Conservation (phyloP, 2,329 filamentous ascomycete genomes). For the Salinomyces thailandicus region DNA sequence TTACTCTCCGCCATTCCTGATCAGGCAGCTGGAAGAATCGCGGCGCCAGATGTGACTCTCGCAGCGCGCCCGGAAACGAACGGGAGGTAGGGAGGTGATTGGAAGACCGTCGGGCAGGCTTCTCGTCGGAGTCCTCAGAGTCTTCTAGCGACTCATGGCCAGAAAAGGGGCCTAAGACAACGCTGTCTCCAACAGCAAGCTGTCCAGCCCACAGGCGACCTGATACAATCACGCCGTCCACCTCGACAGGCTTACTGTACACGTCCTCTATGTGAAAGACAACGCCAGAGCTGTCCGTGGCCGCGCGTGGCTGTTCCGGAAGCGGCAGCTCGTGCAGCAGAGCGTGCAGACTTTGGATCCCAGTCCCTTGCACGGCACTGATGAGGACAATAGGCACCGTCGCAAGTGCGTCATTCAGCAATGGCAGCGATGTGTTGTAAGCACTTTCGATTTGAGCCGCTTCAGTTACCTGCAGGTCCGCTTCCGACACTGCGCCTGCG, state of each 20-base stretch:
- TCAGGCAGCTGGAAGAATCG: slow-evolving; percentile 17
- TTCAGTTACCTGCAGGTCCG: slow-evolving; percentile 48
- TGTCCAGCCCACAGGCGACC: slow-evolving; percentile 73
- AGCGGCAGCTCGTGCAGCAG: slow-evolving; percentile 67
- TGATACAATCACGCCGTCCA: slow-evolving; percentile 53
- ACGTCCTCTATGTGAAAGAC: slow-evolving; percentile 89
- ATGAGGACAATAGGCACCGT: slow-evolving; percentile 78
- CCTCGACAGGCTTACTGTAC: slow-evolving; percentile 51
- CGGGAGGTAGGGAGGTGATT: slow-evolving; percentile 32
- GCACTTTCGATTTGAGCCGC: slow-evolving; percentile 48
- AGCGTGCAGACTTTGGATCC: slow-evolving; percentile 72
- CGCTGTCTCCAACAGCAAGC: slow-evolving; percentile 64
- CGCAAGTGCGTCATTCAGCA: slow-evolving; percentile 36
- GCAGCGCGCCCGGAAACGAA: slow-evolving; percentile 39
- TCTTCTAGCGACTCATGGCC: slow-evolving; percentile 22
- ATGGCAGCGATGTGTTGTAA: slow-evolving; percentile 42
- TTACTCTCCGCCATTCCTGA: slow-evolving; percentile 69
- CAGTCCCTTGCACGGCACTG: slow-evolving; percentile 73
- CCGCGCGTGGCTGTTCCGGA: slow-evolving; percentile 21
- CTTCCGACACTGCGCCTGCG: slow-evolving; percentile 19
- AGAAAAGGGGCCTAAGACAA: slow-evolving; percentile 64
- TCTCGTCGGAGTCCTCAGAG: slow-evolving; percentile 27
- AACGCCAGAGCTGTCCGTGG: slow-evolving; percentile 32
- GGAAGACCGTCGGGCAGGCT: slow-evolving; percentile 14
- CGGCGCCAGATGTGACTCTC: slow-evolving; percentile 16